Evolutionary conservation across 148 eudicot species (phyloP), one percentile per base, ranked within the genome.

Genomic region (Nepenthes mirabilis): DNA sequence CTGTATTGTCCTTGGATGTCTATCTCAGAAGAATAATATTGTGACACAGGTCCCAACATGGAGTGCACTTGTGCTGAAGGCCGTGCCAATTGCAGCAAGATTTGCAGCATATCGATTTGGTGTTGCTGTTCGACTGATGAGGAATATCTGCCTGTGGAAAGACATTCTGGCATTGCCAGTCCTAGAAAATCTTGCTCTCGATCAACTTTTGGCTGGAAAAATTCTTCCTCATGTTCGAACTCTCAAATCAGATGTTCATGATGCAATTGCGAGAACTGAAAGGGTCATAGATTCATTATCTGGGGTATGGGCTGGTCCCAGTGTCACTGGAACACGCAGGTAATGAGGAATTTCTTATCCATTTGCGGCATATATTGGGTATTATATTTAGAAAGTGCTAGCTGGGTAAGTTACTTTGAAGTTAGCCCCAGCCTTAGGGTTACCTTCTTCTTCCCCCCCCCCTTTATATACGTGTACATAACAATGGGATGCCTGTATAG

Each of bases 51-150:
- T 93, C 63, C 99, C 99, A 52, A 80, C 89, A 45, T 93, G 99
- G 97, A 82, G 80, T 78, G 62, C 82, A 12, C 58, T 70, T 57
- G 86, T 84, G 57, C 64, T 93, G 83, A 89, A 80, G 65, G 82
- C 85, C 55, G 99, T 93, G 56, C 99, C 96, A 13, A 74, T 80
- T 75, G 91, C 90, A 67, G 87, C 95, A 11, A 77, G 95, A 68
- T 65, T 89, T 52, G 91, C 88, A 33, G 95, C 96, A 43, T 84
- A 86, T 73, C 82, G 80, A 56, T 93, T 93, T 65, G 99, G 99
- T 57, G 80, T 78, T 37, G 90, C 95, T 51, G 75, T 93, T 65
- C 83, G 97, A 59, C 67, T 89, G 74, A 67, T 89, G 76, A 84
- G 87, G 77, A 93, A 88, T 67, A 76, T 93, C 56, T 86, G 91